Percentiles rank a stretch among this genome's conserved stretches.
phyloP scores from a whole-genome alignment of 495 filamentous ascomycete genomes.

The Annulohypoxylon bovei region DNA sequence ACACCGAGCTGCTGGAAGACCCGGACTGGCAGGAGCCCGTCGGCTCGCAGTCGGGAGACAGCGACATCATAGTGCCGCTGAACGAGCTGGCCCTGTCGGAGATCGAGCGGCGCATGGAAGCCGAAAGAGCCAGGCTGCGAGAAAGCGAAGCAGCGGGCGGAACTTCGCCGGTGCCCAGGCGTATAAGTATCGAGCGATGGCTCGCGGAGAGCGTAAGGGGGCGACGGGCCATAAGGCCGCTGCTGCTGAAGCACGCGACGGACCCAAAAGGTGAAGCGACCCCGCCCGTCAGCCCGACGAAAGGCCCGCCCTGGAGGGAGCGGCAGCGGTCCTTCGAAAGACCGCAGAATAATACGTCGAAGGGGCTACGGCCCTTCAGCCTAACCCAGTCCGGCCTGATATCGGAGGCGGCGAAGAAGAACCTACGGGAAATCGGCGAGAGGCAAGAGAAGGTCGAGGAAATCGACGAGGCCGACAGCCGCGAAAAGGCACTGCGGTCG shows the following conservation, averaged over 20 bases:
- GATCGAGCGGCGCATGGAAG: neutral
- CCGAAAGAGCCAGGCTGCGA: neutral
- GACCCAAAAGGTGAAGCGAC: neutral
- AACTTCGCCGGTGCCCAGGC: neutral
- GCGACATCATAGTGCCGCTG: neutral
- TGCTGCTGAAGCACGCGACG: conserved; percentile 2
- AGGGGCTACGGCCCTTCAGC: conserved; percentile 30
- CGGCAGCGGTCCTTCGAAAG: conserved; percentile 33
- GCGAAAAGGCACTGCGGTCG: conserved; percentile 9
- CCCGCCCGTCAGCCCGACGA: neutral
- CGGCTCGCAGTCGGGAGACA: conserved; percentile 17
- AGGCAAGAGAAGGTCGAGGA: neutral
- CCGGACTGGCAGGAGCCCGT: conserved; percentile 21
- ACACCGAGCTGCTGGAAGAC: conserved; percentile 20
- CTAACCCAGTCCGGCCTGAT: conserved; percentile 8
- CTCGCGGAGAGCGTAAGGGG: conserved; percentile 29
- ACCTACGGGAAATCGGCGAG: conserved; percentile 5
- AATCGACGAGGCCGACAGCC: neutral
- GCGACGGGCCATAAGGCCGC: conserved; percentile 10
- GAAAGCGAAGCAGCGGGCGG: neutral
- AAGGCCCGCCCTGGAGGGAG: conserved; percentile 22
- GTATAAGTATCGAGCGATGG: conserved; percentile 29
- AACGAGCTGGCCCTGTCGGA: neutral
- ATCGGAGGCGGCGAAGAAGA: conserved; percentile 16
- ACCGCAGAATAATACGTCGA: neutral